phyloP scores from a whole-genome alignment of 805 yeast species.

The Kazachstania viticola region DNA sequence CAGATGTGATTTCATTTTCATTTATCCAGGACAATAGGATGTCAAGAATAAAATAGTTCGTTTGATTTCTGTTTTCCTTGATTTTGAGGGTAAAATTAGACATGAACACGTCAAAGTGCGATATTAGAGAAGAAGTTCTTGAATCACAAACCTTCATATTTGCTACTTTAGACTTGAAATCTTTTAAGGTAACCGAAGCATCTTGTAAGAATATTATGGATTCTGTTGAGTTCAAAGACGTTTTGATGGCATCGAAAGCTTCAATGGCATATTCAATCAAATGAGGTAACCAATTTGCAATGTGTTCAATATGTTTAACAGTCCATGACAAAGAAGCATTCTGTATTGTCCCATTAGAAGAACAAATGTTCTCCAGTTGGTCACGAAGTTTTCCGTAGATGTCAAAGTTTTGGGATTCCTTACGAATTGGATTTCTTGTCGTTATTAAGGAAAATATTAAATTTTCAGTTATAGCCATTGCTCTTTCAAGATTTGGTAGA shows the following conservation, averaged over 20 bases:
- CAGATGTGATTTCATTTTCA: conserved; percentile 2
- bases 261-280: conserved; percentile 24
- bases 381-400: conserved; percentile 12
- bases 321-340: conserved; percentile 5
- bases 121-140: conserved; percentile 4
- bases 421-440: conserved; percentile 36
- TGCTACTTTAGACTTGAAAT: conserved; percentile 6
- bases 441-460: conserved; percentile 46
- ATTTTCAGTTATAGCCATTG: conserved; percentile 67
- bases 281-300: conserved; percentile 27
- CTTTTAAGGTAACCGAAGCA: conserved; percentile 8
- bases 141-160: conserved; percentile 11
- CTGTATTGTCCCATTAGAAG: conserved; percentile 12
- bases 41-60: conserved; percentile 37
- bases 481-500: conserved; percentile 53
- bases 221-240: background rate
- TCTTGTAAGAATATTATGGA: conserved; percentile 8
- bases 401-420: conserved; percentile 14
- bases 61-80: conserved; percentile 28
- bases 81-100: conserved; percentile 22
- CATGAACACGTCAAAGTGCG: conserved; percentile 21
- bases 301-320: conserved; percentile 5
- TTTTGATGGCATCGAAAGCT: conserved; percentile 8
- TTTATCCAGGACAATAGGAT: conserved; percentile 38
- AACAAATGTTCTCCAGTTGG: conserved; percentile 14